Evolutionary conservation across 176 grass and related monocot species (phyloP).

Genomic region (Zizania latifolia): DNA sequence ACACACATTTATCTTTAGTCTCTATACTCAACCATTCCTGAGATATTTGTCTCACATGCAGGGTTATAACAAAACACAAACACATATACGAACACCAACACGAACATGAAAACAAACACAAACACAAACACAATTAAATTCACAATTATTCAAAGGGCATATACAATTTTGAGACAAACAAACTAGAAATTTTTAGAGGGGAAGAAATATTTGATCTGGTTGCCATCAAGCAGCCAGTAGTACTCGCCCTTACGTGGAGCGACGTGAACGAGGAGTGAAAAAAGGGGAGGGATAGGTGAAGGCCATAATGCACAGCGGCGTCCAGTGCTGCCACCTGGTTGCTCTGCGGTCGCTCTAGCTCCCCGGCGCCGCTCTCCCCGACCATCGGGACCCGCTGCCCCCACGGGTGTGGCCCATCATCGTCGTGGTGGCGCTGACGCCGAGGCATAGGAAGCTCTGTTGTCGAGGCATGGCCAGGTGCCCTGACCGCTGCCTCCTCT

Average conservation of each 20-base stretch:
- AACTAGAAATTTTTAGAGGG: not conserved
- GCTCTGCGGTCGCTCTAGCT: not conserved
- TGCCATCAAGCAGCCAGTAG: not conserved
- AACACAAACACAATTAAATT: not conserved
- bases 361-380: not conserved
- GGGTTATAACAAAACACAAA: no score
- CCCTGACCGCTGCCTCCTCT: no score
- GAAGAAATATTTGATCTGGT: not conserved
- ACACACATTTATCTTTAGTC: no score
- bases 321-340: not conserved
- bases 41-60: no score
- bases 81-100: no score
- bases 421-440: conserved; percentile 28
- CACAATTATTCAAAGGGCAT: not conserved
- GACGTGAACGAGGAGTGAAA: not conserved
- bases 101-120: no score
- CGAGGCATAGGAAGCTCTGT: no score
- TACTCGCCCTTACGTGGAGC: not conserved
- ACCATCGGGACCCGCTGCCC: not conserved
- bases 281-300: not conserved
- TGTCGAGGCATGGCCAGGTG: no score
- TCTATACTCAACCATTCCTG: no score
- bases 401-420: conserved; percentile 12
- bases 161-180: not conserved
- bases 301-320: conserved; percentile 24